Percentiles rank a stretch among this genome's conserved stretches.
These are phyloP conservation scores for Chrysoporthe puriensis DNA, from an alignment of 2,329 filamentous ascomycete species.

Conservation along the genomic window DNA sequence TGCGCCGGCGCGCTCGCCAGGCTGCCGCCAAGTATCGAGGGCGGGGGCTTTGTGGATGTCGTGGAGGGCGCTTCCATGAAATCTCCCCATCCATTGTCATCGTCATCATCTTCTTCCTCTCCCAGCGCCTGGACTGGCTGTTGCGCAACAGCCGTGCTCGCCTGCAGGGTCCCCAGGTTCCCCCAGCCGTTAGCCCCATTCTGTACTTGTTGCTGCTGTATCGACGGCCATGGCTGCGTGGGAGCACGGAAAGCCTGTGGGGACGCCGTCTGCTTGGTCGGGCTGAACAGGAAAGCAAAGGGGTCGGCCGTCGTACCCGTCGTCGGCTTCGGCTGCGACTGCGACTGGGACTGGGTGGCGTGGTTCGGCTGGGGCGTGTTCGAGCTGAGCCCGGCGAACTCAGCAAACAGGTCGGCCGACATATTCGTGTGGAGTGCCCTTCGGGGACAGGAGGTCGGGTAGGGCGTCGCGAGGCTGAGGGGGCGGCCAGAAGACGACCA, in stretches of 20 bases:
- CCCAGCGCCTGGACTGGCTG: neutral
- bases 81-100: constrained; percentile 69
- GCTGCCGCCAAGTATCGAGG: constrained; percentile 9
- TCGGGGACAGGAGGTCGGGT: constrained; percentile 12
- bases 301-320: constrained; percentile 34
- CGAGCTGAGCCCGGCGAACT: constrained; percentile 58
- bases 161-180: constrained; percentile 30
- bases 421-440: constrained; percentile 43
- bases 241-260: constrained; percentile 26
- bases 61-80: constrained; percentile 61
- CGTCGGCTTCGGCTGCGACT: constrained; percentile 28
- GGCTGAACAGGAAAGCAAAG: constrained; percentile 38
- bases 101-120: constrained; percentile 56
- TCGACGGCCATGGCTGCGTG: constrained; percentile 33
- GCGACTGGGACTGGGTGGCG: constrained; percentile 28
- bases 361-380: constrained; percentile 34
- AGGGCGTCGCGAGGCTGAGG: constrained; percentile 8
- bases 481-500: constrained; percentile 2
- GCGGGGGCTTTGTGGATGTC: constrained; percentile 26
- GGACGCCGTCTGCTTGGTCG: constrained; percentile 28
- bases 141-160: constrained; percentile 7
- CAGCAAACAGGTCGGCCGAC: constrained; percentile 69
- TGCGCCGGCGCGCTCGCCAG: constrained; percentile 16
- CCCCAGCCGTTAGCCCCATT: constrained; percentile 32
- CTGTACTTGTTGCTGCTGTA: constrained; percentile 29